phyloP scores from a whole-genome alignment of 31 red algal species.

The Asparagopsis taxiformis region DNA sequence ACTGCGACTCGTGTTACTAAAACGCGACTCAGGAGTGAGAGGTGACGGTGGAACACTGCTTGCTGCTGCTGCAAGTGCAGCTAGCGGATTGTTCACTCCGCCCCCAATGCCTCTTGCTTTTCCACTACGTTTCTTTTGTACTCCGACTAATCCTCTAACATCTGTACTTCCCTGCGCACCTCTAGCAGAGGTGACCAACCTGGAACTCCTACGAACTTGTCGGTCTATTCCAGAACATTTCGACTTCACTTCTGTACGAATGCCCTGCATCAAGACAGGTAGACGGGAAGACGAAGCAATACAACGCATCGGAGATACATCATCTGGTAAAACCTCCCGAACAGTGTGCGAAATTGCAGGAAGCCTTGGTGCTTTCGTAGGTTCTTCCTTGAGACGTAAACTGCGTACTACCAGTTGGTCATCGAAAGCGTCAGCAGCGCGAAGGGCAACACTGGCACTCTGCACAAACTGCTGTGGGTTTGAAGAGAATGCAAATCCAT shows the following conservation, averaged over 20 bases:
- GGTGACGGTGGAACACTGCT: conserved; percentile 54
- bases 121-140: conserved; percentile 14
- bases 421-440: neutral
- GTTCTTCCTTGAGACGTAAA: no score
- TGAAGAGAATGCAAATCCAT: no score
- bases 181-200: neutral
- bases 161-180: neutral
- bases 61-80: conserved; percentile 56
- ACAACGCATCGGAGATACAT: conserved; percentile 12
- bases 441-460: neutral
- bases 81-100: conserved; percentile 21
- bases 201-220: conserved; percentile 11
- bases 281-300: conserved; percentile 1
- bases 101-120: neutral
- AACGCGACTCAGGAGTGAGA: conserved; percentile 11
- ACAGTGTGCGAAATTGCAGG: no score
- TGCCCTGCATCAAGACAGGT: neutral
- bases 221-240: neutral
- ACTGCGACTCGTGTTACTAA: conserved; percentile 17
- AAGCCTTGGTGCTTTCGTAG: no score
- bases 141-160: neutral
- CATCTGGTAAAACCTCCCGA: no score
- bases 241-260: neutral
- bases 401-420: neutral
- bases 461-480: no score